Conservation (phyloP, 73 alveolate genomes). For the Stentor roeselii region DNA sequence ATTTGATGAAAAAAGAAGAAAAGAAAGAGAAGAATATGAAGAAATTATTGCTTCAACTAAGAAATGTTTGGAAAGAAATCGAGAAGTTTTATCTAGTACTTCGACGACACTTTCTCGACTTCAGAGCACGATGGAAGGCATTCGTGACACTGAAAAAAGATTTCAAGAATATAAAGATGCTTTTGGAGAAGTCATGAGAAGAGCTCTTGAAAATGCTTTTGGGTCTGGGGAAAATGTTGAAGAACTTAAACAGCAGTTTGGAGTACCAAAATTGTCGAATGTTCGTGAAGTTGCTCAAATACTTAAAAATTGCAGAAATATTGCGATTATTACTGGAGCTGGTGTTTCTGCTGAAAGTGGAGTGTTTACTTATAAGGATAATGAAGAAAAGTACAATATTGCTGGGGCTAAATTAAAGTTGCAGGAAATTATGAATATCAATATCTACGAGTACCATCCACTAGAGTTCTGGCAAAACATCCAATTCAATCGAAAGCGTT, state of each 20-base stretch:
- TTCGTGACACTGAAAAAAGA: background rate
- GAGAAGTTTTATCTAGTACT: background rate
- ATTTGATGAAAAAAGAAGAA: background rate
- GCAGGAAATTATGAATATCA: background rate
- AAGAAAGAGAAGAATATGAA: background rate
- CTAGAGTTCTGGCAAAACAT: constrained; percentile 1
- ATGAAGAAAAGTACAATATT: constrained; percentile 11
- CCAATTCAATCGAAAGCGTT: constrained; percentile 3
- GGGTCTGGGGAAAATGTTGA: constrained; percentile 3
- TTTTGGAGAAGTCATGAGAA: background rate
- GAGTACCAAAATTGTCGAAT: background rate
- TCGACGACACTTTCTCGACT: background rate
- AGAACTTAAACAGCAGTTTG: background rate
- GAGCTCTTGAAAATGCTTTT: background rate
- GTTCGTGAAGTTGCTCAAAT: constrained; percentile 18
- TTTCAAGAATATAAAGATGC: constrained; percentile 10
- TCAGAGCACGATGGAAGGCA: background rate
- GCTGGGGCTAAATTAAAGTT: background rate
- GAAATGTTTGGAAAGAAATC: background rate
- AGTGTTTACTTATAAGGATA: constrained; percentile 17
- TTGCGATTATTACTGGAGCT: constrained; percentile 27
- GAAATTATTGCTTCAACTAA: background rate
- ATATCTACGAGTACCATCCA: background rate
- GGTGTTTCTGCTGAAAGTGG: constrained; percentile 36
- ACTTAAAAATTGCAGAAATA: background rate